A percentile compares a stretch with the other conserved stretches of the same genome.
Conservation (phyloP, 2,329 filamentous ascomycete species). For the Knoxdaviesia capensis region DNA sequence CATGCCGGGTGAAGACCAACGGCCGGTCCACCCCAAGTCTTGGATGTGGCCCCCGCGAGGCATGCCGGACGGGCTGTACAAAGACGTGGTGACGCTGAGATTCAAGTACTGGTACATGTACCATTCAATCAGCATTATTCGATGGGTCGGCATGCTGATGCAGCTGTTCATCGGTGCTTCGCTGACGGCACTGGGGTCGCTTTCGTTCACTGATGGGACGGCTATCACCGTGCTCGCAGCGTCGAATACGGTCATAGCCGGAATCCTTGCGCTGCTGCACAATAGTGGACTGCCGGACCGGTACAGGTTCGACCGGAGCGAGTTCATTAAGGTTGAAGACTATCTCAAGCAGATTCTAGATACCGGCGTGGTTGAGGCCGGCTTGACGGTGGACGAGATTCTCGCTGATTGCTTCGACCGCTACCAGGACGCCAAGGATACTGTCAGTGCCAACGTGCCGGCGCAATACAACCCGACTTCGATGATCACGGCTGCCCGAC, state of each 20-base stretch:
- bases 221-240: conserved; percentile 28
- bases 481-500: too few relatives aligned
- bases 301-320: conserved; percentile 26
- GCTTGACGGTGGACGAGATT: conserved; percentile 22
- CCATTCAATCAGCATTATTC: conserved; percentile 18
- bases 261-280: conserved; percentile 28
- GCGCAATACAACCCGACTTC: too few relatives aligned
- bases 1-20: conserved; percentile 21
- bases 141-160: conserved; percentile 25
- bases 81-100: conserved; percentile 23
- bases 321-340: conserved; percentile 28
- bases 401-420: conserved; percentile 25
- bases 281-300: conserved; percentile 32
- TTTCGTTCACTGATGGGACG: conserved; percentile 15
- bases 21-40: conserved; percentile 19
- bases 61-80: conserved; percentile 27
- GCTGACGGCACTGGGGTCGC: conserved; percentile 27
- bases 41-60: conserved; percentile 25
- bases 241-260: conserved; percentile 27
- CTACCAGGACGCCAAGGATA: conserved; percentile 23
- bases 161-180: conserved; percentile 28
- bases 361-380: conserved; percentile 21
- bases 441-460: conserved; percentile 13
- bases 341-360: conserved; percentile 28
- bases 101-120: conserved; percentile 23